Evolutionary conservation across 495 filamentous ascomycete genomes (phyloP), one percentile per base, ranked within the genome.

Genomic region (Podospora fimiseda): DNA sequence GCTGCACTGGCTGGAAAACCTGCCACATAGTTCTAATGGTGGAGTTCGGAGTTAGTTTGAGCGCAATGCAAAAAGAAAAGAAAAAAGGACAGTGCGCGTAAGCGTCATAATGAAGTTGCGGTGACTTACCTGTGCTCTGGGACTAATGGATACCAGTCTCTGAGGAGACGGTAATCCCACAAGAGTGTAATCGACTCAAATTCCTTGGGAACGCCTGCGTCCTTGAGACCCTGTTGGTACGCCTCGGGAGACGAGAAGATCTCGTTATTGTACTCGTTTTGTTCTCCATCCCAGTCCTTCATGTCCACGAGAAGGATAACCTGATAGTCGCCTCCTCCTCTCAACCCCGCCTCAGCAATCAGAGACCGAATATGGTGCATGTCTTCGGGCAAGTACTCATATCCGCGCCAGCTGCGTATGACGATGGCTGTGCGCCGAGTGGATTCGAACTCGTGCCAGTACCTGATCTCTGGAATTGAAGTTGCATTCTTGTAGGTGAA

Each of bases 221-320:
- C 72, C 37, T 69, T 56, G 19, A 83, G 52, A 0, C 74, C 78
- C 50, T 74, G 59, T 27, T 70, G 59, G 58, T 83, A 82, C 5
- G 72, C 56, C 30, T 75, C 76, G 7, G 69, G 55, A 2, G 73
- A 75, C 1, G 70, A 63, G 63, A 70, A 82, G 55, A 83, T 82
- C 14, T 76, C 72, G 33, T 49, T 43, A 8, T 55, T 39, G 77
- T 70, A 57, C 11, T 76, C 73, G 33, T 49, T 43, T 14, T 59
- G 38, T 76, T 70, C 55, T 56, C 68, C 55, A 4, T 63, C 51
- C 50, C 72, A 65, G 53, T 82, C 74, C 59, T 79, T 76, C 67
- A 82, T 78, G 49, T 83, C 78, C 13, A 83, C 73, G 5, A 83
- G 69, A 27, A 83, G 63, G 51, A 80, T 74, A 0, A 83, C 76